phyloP scores from a whole-genome alignment of 2,329 filamentous ascomycete species.

The Hypoxylon sp. region DNA sequence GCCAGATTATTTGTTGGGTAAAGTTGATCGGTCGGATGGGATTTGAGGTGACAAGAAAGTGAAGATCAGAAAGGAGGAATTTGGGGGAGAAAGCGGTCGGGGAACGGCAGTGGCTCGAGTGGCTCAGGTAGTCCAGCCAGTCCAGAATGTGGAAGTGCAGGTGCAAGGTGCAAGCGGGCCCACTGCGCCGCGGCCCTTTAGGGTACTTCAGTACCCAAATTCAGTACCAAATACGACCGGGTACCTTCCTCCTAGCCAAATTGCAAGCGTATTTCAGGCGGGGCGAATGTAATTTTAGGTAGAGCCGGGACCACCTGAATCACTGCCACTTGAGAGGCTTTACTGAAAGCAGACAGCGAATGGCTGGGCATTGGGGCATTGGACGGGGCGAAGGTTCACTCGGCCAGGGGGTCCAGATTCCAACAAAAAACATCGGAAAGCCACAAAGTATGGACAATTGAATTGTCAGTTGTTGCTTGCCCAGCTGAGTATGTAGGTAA shows the following conservation, averaged over 20 bases:
- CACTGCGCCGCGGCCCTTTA: constrained; percentile 36
- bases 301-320: constrained; percentile 33
- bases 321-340: constrained; percentile 39
- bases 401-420: constrained; percentile 35
- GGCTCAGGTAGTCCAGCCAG: constrained; percentile 17
- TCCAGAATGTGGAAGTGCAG: constrained; percentile 15
- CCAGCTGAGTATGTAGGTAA: constrained; percentile 4
- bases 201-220: neutral
- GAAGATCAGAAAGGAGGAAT: constrained; percentile 54
- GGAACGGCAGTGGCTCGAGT: constrained; percentile 44
- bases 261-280: constrained; percentile 40
- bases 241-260: constrained; percentile 36
- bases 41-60: constrained; percentile 47
- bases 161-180: constrained; percentile 2
- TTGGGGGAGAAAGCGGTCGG: constrained; percentile 53
- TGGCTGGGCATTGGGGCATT: constrained; percentile 42
- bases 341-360: constrained; percentile 34
- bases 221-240: constrained; percentile 4
- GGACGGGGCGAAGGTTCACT: constrained; percentile 28
- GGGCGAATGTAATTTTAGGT: constrained; percentile 43
- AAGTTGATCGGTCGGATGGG: constrained; percentile 48
- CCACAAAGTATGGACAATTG: constrained; percentile 15
- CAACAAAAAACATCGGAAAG: constrained; percentile 22
- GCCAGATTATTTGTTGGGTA: constrained; percentile 44
- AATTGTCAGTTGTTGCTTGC: constrained; percentile 21